Evolutionary conservation across 2,329 filamentous ascomycete genomes (phyloP).

Genomic region (Colletotrichum eremochloae): DNA sequence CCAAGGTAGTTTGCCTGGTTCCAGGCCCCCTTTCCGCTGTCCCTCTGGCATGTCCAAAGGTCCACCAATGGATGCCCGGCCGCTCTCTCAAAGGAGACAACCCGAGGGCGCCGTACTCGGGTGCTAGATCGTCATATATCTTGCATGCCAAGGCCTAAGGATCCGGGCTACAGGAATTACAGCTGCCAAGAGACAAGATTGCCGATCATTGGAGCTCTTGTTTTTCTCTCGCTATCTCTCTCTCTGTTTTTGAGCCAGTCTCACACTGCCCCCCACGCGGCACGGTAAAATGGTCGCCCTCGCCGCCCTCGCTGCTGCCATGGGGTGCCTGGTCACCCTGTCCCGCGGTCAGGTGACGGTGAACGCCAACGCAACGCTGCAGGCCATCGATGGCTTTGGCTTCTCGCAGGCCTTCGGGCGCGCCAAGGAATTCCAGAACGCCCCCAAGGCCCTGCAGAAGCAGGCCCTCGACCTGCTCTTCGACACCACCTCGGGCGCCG

Average conservation of each 20-base stretch:
- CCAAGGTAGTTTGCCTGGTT: background rate
- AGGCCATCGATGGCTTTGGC: conserved; percentile 62
- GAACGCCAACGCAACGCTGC: conserved; percentile 47
- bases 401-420: conserved; percentile 63
- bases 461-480: conserved; percentile 61
- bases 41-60: background rate
- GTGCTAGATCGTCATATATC: background rate
- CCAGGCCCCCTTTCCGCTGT: background rate
- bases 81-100: background rate
- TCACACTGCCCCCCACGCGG: background rate
- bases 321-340: background rate
- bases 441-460: conserved; percentile 48
- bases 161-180: no score
- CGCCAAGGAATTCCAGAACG: conserved; percentile 55
- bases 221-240: background rate
- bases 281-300: conserved; percentile 3
- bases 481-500: conserved; percentile 59
- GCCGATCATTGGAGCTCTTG: background rate
- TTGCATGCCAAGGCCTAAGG: background rate
- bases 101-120: background rate
- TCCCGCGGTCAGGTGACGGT: conserved; percentile 49
- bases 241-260: conserved; percentile 1
- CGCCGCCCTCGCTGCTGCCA: background rate
- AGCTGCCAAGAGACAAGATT: background rate
- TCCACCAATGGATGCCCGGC: background rate